Evolutionary conservation across 805 yeast genomes (phyloP).

Genomic region (Candida ulmi): DNA sequence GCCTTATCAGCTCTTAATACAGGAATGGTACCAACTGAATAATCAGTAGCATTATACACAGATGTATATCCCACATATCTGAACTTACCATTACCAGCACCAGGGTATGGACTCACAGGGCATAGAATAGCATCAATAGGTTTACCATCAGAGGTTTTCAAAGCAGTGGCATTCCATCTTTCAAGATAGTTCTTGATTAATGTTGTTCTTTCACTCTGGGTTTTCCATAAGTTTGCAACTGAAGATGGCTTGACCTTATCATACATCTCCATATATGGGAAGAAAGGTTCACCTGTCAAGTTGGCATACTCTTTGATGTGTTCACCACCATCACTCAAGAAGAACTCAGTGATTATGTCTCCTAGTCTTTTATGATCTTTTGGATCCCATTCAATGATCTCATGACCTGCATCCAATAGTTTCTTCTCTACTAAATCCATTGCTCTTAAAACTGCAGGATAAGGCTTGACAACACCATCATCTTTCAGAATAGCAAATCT

Average conservation of each 20-base stretch:
- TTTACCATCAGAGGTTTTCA: slow-evolving; percentile 29
- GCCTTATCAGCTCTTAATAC: slow-evolving; percentile 47
- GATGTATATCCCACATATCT: slow-evolving; percentile 41
- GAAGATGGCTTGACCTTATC: slow-evolving; percentile 30
- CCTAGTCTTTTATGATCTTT: slow-evolving; percentile 30
- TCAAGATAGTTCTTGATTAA: slow-evolving; percentile 35
- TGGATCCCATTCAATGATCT: slow-evolving; percentile 44
- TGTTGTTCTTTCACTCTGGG: slow-evolving; percentile 34
- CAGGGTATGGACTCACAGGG: slow-evolving; percentile 32
- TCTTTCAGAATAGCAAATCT: slow-evolving; percentile 35
- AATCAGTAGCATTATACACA: slow-evolving; percentile 49
- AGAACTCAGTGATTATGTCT: slow-evolving; percentile 30
- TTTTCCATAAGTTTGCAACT: slow-evolving; percentile 36
- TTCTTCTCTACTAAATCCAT: slow-evolving; percentile 27
- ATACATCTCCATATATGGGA: slow-evolving; percentile 36
- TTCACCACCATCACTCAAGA: slow-evolving; percentile 32
- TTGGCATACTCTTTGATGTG: slow-evolving; percentile 29
- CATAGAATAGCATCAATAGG: slow-evolving; percentile 44
- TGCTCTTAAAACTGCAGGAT: slow-evolving; percentile 45
- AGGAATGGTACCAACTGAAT: slow-evolving; percentile 52
- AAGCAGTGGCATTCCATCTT: slow-evolving; percentile 34
- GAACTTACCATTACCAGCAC: slow-evolving; percentile 26
- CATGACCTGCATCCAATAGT: slow-evolving; percentile 40
- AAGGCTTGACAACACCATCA: slow-evolving; percentile 41
- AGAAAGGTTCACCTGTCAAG: slow-evolving; percentile 39